Evolutionary conservation across 192 early-diverging fungal species (phyloP), one percentile per base, ranked within the genome.

Genomic region (Gonapodya sp.): DNA sequence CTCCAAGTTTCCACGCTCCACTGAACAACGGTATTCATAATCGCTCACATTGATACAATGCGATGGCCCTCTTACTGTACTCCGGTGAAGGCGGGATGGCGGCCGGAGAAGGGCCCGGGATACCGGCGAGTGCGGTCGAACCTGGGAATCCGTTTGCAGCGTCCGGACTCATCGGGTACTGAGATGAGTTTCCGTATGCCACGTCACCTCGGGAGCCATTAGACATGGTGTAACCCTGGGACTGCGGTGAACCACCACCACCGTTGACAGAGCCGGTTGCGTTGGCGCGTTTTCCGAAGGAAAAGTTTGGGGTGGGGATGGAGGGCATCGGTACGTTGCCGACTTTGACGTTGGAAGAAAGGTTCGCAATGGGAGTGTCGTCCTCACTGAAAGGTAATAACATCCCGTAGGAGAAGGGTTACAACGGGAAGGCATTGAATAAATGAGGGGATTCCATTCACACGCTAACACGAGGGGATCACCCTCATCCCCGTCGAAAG

Each of bases 11-110:
- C 75, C 30, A 31, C 8, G 16, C 75, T 32, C n/a, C n/a, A n/a
- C n/a, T n/a, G n/a, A n/a, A n/a, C n/a, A 77, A 31, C 75, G 75
- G 75, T 2, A 31, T 77, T 77, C 75, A 77, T 31, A 77, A 77
- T 18, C 16, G 30, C 75, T 77, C 31, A 77, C 75, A 77, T 8
- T 18, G 18, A 33, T 77, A 77, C 18, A 77, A 14, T 8, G 75
- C 75, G 18, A 14, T 77, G 8, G 75, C 75, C 75, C 31, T 77
- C 75, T 77, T 18, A 33, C 34, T 77, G 75, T 77, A 32, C 30
- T 34, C 75, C 75, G 75, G 34, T 2, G 75, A 16, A 31, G 30
- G 75, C 75, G 2, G 34, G 2, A 77, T 8, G 31, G 75, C 75
- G 8, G 75, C 18, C 16, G 30, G 30, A 16, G 16, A 16, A 30